Evolutionary conservation across 1,284 basidiomycete species (phyloP), one percentile per base, ranked within the genome.

Genomic region (Tilletia setariae): DNA sequence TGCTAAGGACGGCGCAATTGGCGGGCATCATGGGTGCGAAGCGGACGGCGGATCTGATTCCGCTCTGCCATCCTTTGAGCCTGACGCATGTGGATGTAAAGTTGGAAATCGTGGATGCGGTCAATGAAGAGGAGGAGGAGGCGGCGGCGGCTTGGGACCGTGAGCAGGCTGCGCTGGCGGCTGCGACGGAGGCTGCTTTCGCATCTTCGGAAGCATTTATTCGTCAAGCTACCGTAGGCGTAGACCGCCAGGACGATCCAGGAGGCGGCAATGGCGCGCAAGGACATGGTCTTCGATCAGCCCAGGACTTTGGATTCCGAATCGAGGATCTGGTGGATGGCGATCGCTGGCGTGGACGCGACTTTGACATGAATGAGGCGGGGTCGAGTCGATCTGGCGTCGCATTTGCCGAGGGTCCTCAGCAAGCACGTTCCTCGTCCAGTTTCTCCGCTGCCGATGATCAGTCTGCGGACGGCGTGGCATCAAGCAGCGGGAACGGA

Each of bases 21-120:
- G 92, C 92, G 1, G 93, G 88, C 15, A 91, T 94, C 80, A 92
- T 93, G 89, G 92, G 87, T 8, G 88, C 90, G 70, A 94, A 94
- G 82, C 87, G 88, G 68, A 94, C 92, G 0, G 85, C 90, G 30
- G 88, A 89, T 51, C 85, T 93, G 56, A 59, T 66, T n/a, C 65
- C 65, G 40, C 65, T 66, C 6, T 66, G 65, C 35, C 64, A 65
- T 44, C 89, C 91, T 0, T 84, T 94, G 25, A 82, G 86, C 25
- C 85, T 94, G 28, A 88, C 88, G 4, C 88, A 91, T 72, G 84
- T 93, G 66, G 84, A 88, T 25, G 90, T 91, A 4, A 83, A 81
- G 1, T 84, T 94, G 65, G 83, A 83, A 1, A 86, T 75, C 4
- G 61, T 69, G 4, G 72, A 72, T 15, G 32, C 46, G 4, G 40